phyloP scores from a whole-genome alignment of 2,329 filamentous ascomycete genomes.

The Anisogramma anomala region DNA sequence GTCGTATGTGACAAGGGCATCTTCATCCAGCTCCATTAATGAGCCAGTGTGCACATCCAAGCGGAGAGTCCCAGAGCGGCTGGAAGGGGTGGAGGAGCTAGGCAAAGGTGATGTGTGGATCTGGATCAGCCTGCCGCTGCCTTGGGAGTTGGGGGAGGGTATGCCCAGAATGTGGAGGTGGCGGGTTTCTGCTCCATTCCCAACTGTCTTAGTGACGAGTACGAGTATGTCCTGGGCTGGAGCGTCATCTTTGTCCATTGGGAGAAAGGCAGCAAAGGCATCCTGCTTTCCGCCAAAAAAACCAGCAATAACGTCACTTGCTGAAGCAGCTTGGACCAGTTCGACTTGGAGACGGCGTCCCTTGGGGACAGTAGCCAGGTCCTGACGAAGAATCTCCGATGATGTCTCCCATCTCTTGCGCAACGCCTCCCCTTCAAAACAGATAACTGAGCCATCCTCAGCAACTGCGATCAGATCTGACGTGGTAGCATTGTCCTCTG shows the following conservation, averaged over 20 bases:
- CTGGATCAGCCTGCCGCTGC: constrained; percentile 10
- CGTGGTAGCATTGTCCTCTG: constrained; percentile 18
- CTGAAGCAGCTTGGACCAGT: constrained; percentile 33
- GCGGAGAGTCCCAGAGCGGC: constrained; percentile 27
- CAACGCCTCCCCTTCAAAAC: constrained; percentile 46
- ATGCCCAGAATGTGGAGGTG: constrained; percentile 26
- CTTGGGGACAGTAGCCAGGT: constrained; percentile 23
- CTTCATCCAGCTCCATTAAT: constrained; percentile 47
- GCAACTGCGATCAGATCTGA: constrained; percentile 46
- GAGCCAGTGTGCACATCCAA: constrained; percentile 53
- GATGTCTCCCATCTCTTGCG: constrained; percentile 36
- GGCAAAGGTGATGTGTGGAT: constrained; percentile 25
- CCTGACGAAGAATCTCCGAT: constrained; percentile 31
- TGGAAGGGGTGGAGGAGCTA: constrained; percentile 11
- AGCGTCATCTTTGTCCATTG: constrained; percentile 30
- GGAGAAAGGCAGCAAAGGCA: constrained; percentile 38
- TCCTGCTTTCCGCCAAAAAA: constrained; percentile 45
- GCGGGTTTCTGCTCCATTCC: constrained; percentile 18
- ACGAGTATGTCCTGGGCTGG: constrained; percentile 43
- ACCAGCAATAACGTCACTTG: constrained; percentile 39
- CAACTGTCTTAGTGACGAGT: constrained; percentile 33
- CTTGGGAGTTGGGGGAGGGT: constrained; percentile 1
- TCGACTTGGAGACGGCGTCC: constrained; percentile 32
- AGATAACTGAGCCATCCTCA: constrained; percentile 48
- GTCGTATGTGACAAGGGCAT: constrained; percentile 49